These are phyloP conservation scores for Paspalum notatum DNA, from an alignment of 176 grass and related monocot species.

Conservation along the genomic window DNA sequence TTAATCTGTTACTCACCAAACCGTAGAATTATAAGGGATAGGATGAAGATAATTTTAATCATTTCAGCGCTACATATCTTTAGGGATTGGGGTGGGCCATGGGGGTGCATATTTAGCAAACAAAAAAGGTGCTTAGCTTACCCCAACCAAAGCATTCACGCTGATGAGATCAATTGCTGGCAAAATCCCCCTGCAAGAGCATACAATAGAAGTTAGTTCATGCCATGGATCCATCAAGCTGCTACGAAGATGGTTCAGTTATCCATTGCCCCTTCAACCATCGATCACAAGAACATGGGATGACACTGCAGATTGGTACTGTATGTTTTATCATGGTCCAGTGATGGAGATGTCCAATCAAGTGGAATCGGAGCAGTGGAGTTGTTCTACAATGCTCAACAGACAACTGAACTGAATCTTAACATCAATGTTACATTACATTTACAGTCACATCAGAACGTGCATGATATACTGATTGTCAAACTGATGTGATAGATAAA, in stretches of 20 bases:
- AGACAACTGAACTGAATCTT: conserved; percentile 13
- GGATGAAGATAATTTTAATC: conserved; percentile 7
- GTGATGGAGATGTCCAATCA: not conserved
- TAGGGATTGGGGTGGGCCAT: not conserved
- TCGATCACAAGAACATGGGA: not conserved
- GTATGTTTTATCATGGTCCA: not conserved
- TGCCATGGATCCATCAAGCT: not conserved
- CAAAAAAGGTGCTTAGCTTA: conserved; percentile 40
- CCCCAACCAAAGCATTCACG: conserved; percentile 75
- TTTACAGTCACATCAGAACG: conserved; percentile 3
- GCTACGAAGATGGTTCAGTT: not conserved
- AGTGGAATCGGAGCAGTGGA: not conserved
- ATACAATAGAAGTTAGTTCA: conserved; percentile 11
- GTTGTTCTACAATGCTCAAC: conserved; percentile 18
- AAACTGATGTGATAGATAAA: conserved; percentile 25
- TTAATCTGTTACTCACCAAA: conserved; percentile 20
- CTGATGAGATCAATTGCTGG: conserved; percentile 87
- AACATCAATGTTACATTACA: not conserved
- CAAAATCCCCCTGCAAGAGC: conserved; percentile 80
- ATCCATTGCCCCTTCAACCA: not conserved
- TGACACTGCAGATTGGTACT: not conserved
- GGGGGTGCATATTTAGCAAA: not conserved
- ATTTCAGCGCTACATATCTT: conserved; percentile 7
- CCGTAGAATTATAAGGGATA: conserved; percentile 8
- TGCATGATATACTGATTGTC: not conserved